Conservation (phyloP, 2,329 filamentous ascomycete species). For the Periconia sp. region DNA sequence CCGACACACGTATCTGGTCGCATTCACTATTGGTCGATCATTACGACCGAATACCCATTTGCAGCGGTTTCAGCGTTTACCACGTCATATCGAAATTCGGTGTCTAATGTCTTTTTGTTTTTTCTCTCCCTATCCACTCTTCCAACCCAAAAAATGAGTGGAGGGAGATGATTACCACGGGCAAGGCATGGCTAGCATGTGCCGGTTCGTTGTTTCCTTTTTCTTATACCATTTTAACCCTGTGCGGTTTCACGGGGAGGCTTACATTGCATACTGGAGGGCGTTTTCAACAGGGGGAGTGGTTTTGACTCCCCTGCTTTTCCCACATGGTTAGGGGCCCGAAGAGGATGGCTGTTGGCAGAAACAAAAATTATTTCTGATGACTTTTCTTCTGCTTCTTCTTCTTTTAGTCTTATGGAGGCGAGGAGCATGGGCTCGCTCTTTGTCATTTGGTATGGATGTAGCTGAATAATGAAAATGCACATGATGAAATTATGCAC, state of each 20-base stretch:
- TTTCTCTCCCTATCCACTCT: not conserved
- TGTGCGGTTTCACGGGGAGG: conserved; percentile 15
- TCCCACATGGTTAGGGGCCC: too few species aligned
- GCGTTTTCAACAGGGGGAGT: not conserved
- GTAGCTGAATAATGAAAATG: not conserved
- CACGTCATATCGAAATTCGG: not conserved
- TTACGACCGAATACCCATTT: not conserved
- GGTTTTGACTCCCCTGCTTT: too few species aligned
- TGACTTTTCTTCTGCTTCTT: too few species aligned
- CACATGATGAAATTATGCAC: conserved; percentile 2
- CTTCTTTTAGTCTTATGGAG: too few species aligned
- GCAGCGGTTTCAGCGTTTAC: conserved; percentile 11
- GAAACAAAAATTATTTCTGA: too few species aligned
- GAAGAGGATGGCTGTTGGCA: too few species aligned
- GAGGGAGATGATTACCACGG: not conserved
- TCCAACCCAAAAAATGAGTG: not conserved
- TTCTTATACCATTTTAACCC: conserved; percentile 9
- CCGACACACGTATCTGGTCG: conserved; percentile 12
- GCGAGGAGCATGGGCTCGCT: too few species aligned
- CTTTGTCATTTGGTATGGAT: not conserved
- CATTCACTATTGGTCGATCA: conserved; percentile 15
- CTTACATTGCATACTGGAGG: conserved; percentile 18
- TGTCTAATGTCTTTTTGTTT: conserved; percentile 1
- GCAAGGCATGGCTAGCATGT: not conserved
- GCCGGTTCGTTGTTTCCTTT: not conserved